Base-by-base conservation (phyloP, 805 yeast species). In the Kuraishia molischiana region DNA sequence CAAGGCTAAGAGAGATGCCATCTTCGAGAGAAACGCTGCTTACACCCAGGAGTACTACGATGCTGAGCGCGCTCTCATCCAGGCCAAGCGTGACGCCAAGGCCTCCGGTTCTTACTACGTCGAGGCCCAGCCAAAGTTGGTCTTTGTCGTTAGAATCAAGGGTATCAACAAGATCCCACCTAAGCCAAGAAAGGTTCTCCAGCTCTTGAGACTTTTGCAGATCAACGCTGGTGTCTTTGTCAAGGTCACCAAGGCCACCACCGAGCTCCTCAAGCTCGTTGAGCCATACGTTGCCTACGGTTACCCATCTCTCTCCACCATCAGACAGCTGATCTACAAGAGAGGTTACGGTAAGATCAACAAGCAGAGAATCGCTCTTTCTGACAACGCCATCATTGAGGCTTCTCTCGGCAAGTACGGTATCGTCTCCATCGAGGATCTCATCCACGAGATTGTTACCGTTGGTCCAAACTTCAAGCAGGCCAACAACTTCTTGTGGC, bases 401-500 rank as follows among this genome's bases (percentile, higher is more conserved):
- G 85, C 79, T 61, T 57, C 75, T 62, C 77, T 86, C 60, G 95
- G 95, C 69, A 74, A 85, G 74, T 86, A 77, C 83, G 95, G 95
- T 77, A 81, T 86, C 67, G 75, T 72, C 62, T 86, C 92, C 53
- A 66, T 86, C 56, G 95, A 86, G 72, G 95, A 86, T 69, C 78
- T 86, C 74, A 83, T 86, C 72, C 95, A 86, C 81, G 95, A 86
- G 77, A 81, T 86, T 61, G 80, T 74, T 85, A 78, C 95, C 51
- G 95, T 85, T 66, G 95, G 95, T 71, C 95, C 95, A 69, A 86
- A 86, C 89, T 86, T 86, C 87, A 86, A 86, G 77, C 95, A 86
- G 77, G 95, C 85, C 61, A 85, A 84, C 89, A 86, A 85, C 94
- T 86, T 86, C 79, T 77, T 86, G 72, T 85, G 95, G 94, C 95